A percentile compares a stretch with the other conserved stretches of the same genome.
Evolutionary conservation across 768 basidiomycete genomes (phyloP).

Genomic region (Myochromella boudieri): DNA sequence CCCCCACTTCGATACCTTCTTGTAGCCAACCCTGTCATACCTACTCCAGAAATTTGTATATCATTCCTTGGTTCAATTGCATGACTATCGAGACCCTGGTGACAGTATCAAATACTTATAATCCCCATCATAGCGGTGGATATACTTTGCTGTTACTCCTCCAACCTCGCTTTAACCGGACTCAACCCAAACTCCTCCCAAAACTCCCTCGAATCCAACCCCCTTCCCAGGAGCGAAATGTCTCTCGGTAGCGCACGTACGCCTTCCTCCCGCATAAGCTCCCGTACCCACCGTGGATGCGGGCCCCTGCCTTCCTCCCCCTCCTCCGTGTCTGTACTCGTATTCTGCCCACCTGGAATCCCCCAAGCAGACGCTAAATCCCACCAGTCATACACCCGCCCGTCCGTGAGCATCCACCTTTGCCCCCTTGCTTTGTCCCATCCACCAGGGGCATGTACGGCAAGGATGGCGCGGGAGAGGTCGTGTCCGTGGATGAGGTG

Average conservation of each 20-base stretch:
- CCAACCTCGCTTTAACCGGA: slow-evolving; percentile 40
- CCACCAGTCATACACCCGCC: slow-evolving; percentile 79
- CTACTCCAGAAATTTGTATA: no score
- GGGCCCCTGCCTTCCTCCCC: slow-evolving; percentile 29
- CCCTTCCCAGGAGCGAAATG: no score
- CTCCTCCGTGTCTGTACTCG: neutral
- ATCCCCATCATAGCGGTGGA: no score
- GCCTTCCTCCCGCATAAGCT: slow-evolving; percentile 53
- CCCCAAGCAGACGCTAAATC: slow-evolving; percentile 61
- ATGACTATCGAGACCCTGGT: no score
- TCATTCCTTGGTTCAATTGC: no score
- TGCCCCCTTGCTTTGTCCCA: slow-evolving; percentile 46
- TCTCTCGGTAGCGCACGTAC: slow-evolving; percentile 54
- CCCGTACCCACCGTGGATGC: slow-evolving; percentile 53
- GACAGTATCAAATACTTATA: no score
- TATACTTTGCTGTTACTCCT: slow-evolving; percentile 7
- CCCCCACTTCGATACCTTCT: no score
- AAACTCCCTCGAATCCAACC: slow-evolving; percentile 60
- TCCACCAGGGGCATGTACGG: slow-evolving; percentile 49
- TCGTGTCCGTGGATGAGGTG: slow-evolving; percentile 66
- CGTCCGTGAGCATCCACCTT: slow-evolving; percentile 56
- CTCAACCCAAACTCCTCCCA: no score
- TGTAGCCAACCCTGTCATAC: no score
- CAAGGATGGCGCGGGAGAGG: slow-evolving; percentile 57
- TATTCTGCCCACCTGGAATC: neutral